Evolutionary conservation across 257 asterid genomes (phyloP).

Genomic region (Nicotiana benthamiana): DNA sequence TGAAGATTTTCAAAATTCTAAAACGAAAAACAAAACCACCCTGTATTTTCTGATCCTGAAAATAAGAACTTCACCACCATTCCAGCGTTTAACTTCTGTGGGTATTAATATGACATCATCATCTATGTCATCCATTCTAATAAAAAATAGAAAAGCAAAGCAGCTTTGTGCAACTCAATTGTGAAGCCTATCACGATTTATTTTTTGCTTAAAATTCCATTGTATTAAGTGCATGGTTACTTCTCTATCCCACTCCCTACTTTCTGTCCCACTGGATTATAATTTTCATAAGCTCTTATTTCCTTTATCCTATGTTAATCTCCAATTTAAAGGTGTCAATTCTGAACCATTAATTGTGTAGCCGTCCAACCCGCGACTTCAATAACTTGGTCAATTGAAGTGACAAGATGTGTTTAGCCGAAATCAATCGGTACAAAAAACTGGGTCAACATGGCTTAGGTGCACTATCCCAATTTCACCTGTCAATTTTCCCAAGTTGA

Average conservation of each 20-base stretch:
- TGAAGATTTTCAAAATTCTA: not conserved
- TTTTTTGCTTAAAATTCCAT: not conserved
- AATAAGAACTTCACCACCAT: not conserved
- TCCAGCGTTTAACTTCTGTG: not conserved
- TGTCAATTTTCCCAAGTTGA: not conserved
- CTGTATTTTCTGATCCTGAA: not conserved
- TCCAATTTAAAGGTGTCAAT: not conserved
- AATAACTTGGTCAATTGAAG: not conserved
- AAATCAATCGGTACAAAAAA: not conserved
- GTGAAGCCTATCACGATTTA: not conserved
- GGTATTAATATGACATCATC: not conserved
- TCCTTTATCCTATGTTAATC: not conserved
- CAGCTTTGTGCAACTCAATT: not conserved
- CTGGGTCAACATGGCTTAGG: not conserved
- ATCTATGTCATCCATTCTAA: not conserved
- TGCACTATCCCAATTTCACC: not conserved
- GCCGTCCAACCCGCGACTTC: not conserved
- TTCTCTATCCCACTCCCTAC: not conserved
- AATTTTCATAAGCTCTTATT: not conserved
- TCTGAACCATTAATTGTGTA: not conserved
- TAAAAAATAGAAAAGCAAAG: not conserved
- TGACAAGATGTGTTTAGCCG: not conserved
- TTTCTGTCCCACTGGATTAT: not conserved
- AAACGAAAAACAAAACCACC: not conserved
- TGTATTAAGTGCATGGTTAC: not conserved